Evolutionary conservation across 139 green algal genomes (phyloP), one percentile per base, ranked within the genome.

Genomic region (Chlorella sp.): DNA sequence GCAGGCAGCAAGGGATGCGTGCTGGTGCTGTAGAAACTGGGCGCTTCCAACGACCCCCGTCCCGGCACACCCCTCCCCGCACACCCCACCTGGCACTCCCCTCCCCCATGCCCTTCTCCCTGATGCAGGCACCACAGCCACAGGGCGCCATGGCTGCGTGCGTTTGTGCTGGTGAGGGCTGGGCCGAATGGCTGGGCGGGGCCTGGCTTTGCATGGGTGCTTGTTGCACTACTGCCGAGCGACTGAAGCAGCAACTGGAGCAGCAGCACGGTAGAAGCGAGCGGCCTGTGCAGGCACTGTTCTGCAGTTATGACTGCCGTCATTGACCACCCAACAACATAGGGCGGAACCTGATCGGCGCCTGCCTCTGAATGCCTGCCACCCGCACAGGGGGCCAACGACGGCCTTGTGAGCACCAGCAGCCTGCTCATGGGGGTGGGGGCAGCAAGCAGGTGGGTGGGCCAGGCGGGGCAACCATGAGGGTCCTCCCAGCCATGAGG

Each of bases 361-460:
- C 71, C 26, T 79, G 71, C 71, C 71, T 36, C 3, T 57, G 48
- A 5, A 3, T 81, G 12, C 24, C 14, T 24, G 32, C 36, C 36
- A 24, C 37, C 9, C 76, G 19, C 57, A 21, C 48, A 85, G 80
- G 81, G 81, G 21, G 95, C 95, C 40, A 96, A 94, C 48, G 95
- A 97, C 81, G 95, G 95, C 30, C 83, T 97, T 0, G 95, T 97
- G 2, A 93, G 87, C 22, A 91, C 94, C 15, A 92, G 94, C 1
- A 90, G 89, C 5, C 90, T 96, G 39, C 95, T 97, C 89, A 92
- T 97, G 78, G 95, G 95, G 32, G 93, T 96, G 30, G 89, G 75
- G 28, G 90, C 89, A 61, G 93, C 81, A 15, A 86, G 81, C 81
- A 61, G 28, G 78, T 83, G 78, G 15, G 78, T 0, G 34, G 18